These are phyloP conservation scores for Russula brevipes DNA, from an alignment of 768 basidiomycete species.

Conservation along the genomic window DNA sequence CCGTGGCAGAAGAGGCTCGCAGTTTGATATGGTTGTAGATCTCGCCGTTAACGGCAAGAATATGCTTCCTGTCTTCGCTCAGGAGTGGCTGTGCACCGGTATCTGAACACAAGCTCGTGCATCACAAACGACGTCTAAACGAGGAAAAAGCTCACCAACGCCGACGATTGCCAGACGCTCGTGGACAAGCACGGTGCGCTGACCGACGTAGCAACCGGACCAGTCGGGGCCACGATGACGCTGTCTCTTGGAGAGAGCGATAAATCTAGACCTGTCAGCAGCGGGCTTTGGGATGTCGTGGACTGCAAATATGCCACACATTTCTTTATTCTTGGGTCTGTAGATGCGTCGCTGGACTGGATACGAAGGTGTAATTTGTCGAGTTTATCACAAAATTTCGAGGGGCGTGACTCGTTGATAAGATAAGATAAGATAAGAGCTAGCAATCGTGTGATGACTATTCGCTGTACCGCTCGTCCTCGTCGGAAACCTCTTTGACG, in stretches of 20 bases:
- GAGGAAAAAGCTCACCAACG: constrained; percentile 59
- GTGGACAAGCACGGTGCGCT: constrained; percentile 79
- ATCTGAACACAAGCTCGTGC: constrained; percentile 46
- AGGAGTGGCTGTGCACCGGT: constrained; percentile 93
- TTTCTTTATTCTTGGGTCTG: constrained; percentile 31
- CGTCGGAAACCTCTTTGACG: constrained; percentile 46
- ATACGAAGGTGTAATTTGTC: too few relatives aligned
- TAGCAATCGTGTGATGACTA: constrained; percentile 28
- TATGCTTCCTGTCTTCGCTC: constrained; percentile 76
- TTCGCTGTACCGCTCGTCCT: constrained; percentile 66
- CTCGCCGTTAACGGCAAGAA: constrained; percentile 95
- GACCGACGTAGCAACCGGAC: constrained; percentile 91
- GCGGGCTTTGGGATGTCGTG: constrained; percentile 74
- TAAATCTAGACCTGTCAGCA: constrained; percentile 62
- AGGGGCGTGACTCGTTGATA: too few relatives aligned
- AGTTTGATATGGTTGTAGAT: constrained; percentile 96
- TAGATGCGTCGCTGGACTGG: too few relatives aligned
- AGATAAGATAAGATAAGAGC: too few relatives aligned
- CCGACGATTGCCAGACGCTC: constrained; percentile 97
- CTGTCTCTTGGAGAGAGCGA: constrained; percentile 83
- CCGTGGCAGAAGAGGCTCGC: constrained; percentile 56
- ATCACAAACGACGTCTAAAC: not conserved
- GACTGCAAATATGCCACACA: constrained; percentile 92
- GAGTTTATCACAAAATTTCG: too few relatives aligned
- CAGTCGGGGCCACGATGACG: constrained; percentile 97